Conservation (phyloP, 495 filamentous ascomycete species). For the Melanomma pulvis-pyrius region DNA sequence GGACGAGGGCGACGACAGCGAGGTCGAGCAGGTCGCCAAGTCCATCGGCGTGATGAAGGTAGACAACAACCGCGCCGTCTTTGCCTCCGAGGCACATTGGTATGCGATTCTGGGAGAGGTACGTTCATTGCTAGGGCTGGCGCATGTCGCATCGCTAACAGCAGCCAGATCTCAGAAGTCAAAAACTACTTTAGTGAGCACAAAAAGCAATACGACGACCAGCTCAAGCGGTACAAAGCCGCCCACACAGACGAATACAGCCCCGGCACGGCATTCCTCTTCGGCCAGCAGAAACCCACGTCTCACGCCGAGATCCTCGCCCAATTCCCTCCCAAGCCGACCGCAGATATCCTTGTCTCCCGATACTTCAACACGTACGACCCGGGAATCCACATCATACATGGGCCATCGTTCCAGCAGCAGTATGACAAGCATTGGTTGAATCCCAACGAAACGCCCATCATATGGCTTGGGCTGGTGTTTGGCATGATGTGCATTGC, state of each 20-base stretch:
- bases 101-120: slow-evolving; percentile 86
- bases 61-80: slow-evolving; percentile 79
- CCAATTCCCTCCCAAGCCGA: slow-evolving; percentile 76
- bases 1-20: slow-evolving; percentile 68
- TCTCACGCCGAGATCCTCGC: slow-evolving; percentile 75
- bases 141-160: not conserved
- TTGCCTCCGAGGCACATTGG: slow-evolving; percentile 93
- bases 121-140: slow-evolving; percentile 31
- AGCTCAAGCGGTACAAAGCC: slow-evolving; percentile 63
- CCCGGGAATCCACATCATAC: slow-evolving; percentile 79
- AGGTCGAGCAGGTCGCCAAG: slow-evolving; percentile 88
- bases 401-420: slow-evolving; percentile 82
- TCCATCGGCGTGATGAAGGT: slow-evolving; percentile 94
- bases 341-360: slow-evolving; percentile 76
- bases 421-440: slow-evolving; percentile 88
- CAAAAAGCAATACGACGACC: slow-evolving; percentile 69
- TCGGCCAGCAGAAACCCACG: slow-evolving; percentile 67
- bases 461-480: slow-evolving; percentile 88
- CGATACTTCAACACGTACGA: slow-evolving; percentile 75
- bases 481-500: slow-evolving; percentile 88
- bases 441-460: slow-evolving; percentile 73
- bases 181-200: slow-evolving; percentile 80
- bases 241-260: slow-evolving; percentile 53
- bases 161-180: slow-evolving; percentile 81
- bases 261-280: slow-evolving; percentile 63